Conservation (phyloP, 1,139 yeast genomes). For the Debaryomycetaceae sp. region DNA sequence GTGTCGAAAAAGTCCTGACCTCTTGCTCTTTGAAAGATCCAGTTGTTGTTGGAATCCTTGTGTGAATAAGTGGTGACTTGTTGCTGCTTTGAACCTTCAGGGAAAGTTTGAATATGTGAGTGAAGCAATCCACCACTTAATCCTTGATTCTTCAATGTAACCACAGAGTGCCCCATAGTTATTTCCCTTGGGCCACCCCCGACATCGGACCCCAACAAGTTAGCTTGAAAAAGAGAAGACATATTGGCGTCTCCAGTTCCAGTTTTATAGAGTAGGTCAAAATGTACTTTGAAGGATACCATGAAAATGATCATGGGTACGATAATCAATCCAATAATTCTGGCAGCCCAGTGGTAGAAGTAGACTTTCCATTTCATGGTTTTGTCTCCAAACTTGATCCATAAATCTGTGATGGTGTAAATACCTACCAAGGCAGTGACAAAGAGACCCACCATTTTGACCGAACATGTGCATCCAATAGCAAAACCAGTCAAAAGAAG, state of each 20-base stretch:
- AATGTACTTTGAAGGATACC: constrained; percentile 68
- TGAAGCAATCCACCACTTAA: constrained; percentile 89
- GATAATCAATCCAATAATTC: constrained; percentile 56
- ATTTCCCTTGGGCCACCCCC: constrained; percentile 89
- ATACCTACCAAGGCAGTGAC: constrained; percentile 74
- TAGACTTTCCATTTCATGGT: constrained; percentile 49
- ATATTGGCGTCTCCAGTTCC: constrained; percentile 97
- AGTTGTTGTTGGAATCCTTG: constrained; percentile 87
- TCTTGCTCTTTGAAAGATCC: constrained; percentile 81
- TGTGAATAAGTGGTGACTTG: constrained; percentile 94
- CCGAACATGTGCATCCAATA: constrained; percentile 78
- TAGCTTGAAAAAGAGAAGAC: constrained; percentile 97
- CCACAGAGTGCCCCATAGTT: constrained; percentile 69
- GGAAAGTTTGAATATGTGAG: constrained; percentile 90
- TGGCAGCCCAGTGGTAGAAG: constrained; percentile 60
- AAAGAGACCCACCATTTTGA: constrained; percentile 81
- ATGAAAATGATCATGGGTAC: constrained; percentile 63
- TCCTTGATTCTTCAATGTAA: constrained; percentile 87
- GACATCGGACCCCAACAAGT: constrained; percentile 73
- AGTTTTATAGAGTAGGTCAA: constrained; percentile 64
- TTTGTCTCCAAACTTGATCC: constrained; percentile 64
- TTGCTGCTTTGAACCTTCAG: constrained; percentile 94
- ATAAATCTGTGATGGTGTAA: constrained; percentile 69
- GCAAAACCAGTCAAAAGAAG: constrained; percentile 68
- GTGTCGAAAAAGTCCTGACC: constrained; percentile 50